Evolutionary conservation across 495 filamentous ascomycete species (phyloP).

Genomic region (Immersiella caudata): DNA sequence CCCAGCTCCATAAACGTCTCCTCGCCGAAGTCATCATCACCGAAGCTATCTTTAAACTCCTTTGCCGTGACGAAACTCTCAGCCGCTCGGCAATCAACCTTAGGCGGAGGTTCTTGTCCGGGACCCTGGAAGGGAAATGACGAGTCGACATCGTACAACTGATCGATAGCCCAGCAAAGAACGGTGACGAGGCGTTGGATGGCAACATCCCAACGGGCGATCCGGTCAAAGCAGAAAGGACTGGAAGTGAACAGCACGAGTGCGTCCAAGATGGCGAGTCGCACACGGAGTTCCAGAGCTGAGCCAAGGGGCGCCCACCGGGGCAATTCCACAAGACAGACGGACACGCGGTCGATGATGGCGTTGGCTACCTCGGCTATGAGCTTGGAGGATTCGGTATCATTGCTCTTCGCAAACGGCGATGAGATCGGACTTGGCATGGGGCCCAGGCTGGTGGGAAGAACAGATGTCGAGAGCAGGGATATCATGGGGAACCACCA

Average conservation of each 20-base stretch:
- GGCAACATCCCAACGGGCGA: constrained; percentile 43
- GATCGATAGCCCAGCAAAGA: constrained; percentile 46
- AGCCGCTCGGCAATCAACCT: no score
- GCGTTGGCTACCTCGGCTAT: constrained; percentile 41
- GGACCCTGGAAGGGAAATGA: background rate
- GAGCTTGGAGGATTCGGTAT: constrained; percentile 29
- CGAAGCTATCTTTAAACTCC: background rate
- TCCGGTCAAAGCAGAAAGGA: constrained; percentile 42
- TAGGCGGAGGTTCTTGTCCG: background rate
- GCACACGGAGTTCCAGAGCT: constrained; percentile 34
- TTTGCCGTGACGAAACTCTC: background rate
- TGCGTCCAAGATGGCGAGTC: constrained; percentile 40
- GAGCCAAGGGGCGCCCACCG: constrained; percentile 41
- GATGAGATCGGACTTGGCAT: constrained; percentile 35
- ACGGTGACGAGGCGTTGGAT: constrained; percentile 46
- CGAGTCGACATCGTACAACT: constrained; percentile 48
- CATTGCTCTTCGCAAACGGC: constrained; percentile 17
- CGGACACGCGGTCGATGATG: constrained; percentile 46
- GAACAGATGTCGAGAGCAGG: constrained; percentile 46
- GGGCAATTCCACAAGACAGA: constrained; percentile 43
- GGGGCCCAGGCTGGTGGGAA: constrained; percentile 48
- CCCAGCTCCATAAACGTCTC: background rate
- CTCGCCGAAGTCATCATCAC: background rate
- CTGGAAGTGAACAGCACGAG: constrained; percentile 43
- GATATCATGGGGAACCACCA: constrained; percentile 46